Percentiles rank a stretch among this genome's conserved stretches.
Evolutionary conservation across 2,329 filamentous ascomycete species (phyloP).

Genomic region (Cladosporium velox): DNA sequence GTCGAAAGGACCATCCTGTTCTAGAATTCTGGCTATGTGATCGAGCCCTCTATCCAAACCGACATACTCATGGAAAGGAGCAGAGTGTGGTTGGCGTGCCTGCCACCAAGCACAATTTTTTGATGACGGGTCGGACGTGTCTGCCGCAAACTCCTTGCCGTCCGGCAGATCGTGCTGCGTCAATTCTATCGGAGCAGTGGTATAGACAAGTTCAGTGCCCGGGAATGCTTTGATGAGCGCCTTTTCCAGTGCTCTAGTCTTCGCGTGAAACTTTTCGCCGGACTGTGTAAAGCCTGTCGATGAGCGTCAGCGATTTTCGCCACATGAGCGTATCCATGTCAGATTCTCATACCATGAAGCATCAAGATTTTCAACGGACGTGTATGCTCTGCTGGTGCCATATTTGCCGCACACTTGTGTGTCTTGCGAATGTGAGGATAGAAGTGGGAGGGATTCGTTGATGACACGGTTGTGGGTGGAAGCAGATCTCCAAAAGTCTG

Average conservation of each 20-base stretch:
- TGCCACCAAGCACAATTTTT: constrained; percentile 67
- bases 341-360: neutral
- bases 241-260: constrained; percentile 86
- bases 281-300: constrained; percentile 81
- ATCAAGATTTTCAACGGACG: neutral
- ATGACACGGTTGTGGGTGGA: neutral
- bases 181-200: constrained; percentile 48
- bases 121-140: constrained; percentile 11
- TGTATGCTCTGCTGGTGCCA: neutral
- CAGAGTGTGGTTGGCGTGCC: constrained; percentile 61
- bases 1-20: constrained; percentile 67
- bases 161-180: constrained; percentile 56
- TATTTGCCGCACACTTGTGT: neutral
- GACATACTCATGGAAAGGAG: constrained; percentile 59
- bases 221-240: constrained; percentile 73
- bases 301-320: neutral
- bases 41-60: constrained; percentile 69
- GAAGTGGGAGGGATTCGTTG: neutral
- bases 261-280: constrained; percentile 78
- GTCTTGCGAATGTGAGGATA: neutral
- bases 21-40: constrained; percentile 62
- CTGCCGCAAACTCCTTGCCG: constrained; percentile 62
- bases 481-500: neutral
- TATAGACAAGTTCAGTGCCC: constrained; percentile 49
- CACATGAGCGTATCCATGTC: neutral